Evolutionary conservation across 176 grass and related monocot genomes (phyloP).

Genomic region (Leersia perrieri): DNA sequence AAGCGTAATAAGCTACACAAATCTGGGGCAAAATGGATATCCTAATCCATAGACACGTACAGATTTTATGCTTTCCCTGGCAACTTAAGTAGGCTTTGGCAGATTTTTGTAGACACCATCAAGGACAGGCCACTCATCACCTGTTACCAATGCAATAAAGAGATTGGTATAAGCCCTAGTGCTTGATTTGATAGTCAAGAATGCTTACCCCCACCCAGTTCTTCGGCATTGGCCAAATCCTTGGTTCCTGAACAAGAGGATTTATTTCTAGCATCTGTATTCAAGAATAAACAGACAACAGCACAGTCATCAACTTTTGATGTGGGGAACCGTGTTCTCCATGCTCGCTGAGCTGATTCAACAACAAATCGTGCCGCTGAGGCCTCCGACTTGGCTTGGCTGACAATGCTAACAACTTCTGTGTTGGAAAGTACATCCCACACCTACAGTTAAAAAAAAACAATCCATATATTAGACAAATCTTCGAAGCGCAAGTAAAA

Average conservation of each 20-base stretch:
- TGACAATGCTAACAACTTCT: constrained; percentile 58
- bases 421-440: constrained; percentile 81
- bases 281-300: constrained; percentile 74
- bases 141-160: constrained; percentile 17
- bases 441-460: constrained; percentile 44
- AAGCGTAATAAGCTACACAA: constrained; percentile 20
- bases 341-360: constrained; percentile 49
- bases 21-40: constrained; percentile 9
- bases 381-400: constrained; percentile 35
- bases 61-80: constrained; percentile 10
- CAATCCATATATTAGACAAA: not conserved
- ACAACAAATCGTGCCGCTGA: constrained; percentile 64
- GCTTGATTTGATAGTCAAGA: constrained; percentile 34
- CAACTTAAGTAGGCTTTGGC: constrained; percentile 22
- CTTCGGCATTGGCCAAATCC: constrained; percentile 12
- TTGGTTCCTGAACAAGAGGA: constrained; percentile 13
- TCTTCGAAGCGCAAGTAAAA: not conserved
- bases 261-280: constrained; percentile 37
- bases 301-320: constrained; percentile 73
- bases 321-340: constrained; percentile 51
- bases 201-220: constrained; percentile 34
- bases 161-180: constrained; percentile 30
- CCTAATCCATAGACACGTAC: not conserved
- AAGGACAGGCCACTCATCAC: constrained; percentile 34
- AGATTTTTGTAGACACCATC: constrained; percentile 1